These are phyloP conservation scores for Deinandra increscens DNA, from an alignment of 129 eudicot genomes.

Conservation along the genomic window DNA sequence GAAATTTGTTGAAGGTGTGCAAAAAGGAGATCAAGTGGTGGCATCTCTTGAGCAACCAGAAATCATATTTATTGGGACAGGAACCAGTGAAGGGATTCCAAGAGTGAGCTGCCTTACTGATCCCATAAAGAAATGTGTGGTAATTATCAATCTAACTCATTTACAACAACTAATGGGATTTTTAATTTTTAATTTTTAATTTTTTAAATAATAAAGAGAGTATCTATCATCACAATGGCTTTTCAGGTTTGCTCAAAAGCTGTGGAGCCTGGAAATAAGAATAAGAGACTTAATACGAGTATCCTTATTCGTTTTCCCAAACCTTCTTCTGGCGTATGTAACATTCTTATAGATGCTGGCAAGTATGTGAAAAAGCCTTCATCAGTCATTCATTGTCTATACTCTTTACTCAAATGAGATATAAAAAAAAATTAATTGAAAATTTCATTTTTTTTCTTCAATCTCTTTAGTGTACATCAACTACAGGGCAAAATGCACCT, in stretches of 20 bases:
- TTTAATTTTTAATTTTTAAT: too few species aligned
- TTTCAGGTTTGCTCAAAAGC: constrained; percentile 85
- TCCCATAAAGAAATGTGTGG: constrained; percentile 66
- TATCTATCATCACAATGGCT: constrained; percentile 19
- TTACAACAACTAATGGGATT: neutral
- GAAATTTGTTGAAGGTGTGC: constrained; percentile 39
- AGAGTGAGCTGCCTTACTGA: constrained; percentile 98
- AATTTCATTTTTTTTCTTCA: neutral
- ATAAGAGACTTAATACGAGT: constrained; percentile 91
- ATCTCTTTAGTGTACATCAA: constrained; percentile 3
- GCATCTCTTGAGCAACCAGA: constrained; percentile 60
- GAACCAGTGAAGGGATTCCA: constrained; percentile 97
- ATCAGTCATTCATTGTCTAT: constrained; percentile 8
- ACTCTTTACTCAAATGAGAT: neutral
- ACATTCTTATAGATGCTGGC: constrained; percentile 96
- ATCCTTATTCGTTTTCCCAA: constrained; percentile 63
- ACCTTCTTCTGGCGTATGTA: constrained; percentile 57
- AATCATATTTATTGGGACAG: constrained; percentile 89
- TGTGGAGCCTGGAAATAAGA: constrained; percentile 69
- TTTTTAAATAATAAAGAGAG: too few species aligned
- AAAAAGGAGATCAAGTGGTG: constrained; percentile 31
- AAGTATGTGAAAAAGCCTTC: constrained; percentile 61
- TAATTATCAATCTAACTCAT: constrained; percentile 25
- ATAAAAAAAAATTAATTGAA: neutral
- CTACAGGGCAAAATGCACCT: constrained; percentile 4